phyloP scores from a whole-genome alignment of 176 grass and related monocot genomes.

The Musa beccarii region DNA sequence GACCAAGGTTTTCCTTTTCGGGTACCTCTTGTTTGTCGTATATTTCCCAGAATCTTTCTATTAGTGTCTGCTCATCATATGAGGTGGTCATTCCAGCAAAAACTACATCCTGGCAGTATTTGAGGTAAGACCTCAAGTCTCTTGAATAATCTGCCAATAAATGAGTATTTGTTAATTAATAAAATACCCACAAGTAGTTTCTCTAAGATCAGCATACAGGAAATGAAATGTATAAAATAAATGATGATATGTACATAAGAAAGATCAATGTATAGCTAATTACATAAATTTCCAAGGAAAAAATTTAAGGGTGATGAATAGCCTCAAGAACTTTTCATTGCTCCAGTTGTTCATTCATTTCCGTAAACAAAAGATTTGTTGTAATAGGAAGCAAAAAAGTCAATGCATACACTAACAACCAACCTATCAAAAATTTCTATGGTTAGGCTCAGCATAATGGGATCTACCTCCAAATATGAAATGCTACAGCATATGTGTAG shows the following conservation, averaged over 20 bases:
- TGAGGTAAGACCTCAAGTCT: conserved; percentile 67
- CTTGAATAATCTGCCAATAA: conserved; percentile 55
- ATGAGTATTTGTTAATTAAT: conserved; percentile 2
- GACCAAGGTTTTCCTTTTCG: too few relatives aligned
- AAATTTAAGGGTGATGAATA: neutral
- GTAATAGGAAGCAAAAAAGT: neutral
- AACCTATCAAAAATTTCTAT: neutral
- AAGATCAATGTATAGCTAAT: neutral
- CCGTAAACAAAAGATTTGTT: neutral
- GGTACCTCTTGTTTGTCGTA: conserved; percentile 44
- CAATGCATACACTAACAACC: neutral
- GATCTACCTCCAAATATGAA: neutral
- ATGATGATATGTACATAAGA: neutral
- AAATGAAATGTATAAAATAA: neutral
- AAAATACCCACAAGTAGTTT: neutral
- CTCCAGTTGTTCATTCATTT: neutral
- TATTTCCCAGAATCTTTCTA: conserved; percentile 49
- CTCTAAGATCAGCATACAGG: neutral
- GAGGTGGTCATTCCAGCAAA: conserved; percentile 49
- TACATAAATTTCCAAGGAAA: neutral
- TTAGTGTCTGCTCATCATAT: conserved; percentile 44
- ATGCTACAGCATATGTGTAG: neutral
- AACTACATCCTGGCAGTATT: conserved; percentile 65
- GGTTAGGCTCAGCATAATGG: neutral
- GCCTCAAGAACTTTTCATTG: neutral